Conservation (phyloP, 2,329 filamentous ascomycete species). For the Cadophora malorum region DNA sequence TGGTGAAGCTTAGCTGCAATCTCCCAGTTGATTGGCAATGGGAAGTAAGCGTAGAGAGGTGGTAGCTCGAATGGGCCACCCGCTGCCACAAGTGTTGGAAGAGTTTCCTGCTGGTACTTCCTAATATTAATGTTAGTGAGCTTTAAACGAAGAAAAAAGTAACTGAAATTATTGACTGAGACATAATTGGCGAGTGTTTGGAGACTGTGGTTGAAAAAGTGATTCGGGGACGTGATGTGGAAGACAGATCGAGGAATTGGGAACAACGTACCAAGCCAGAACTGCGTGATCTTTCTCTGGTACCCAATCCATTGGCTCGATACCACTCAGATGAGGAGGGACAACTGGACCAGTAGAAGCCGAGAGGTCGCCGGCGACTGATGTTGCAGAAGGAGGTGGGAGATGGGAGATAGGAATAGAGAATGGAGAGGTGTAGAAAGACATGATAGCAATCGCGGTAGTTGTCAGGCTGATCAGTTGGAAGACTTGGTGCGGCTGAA, state of each 20-base stretch:
- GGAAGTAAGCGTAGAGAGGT: background rate
- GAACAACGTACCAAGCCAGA: background rate
- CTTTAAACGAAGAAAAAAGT: background rate
- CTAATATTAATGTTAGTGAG: background rate
- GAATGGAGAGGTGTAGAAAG: background rate
- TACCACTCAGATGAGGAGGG: background rate
- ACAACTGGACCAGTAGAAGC: background rate
- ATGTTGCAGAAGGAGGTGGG: background rate
- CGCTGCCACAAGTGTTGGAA: background rate
- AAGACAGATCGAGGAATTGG: background rate
- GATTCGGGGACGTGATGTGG: background rate
- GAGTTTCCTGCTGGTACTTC: background rate
- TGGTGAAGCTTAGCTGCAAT: background rate
- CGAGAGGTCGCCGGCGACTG: background rate
- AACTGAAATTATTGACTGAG: too few species aligned
- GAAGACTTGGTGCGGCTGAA: too few species aligned
- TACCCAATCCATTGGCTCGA: background rate
- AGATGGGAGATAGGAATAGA: background rate
- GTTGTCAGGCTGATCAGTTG: background rate
- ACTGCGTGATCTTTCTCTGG: background rate
- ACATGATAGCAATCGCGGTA: background rate
- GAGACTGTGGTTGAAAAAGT: background rate
- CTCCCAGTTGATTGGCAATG: background rate
- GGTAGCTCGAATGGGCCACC: conserved; percentile 4
- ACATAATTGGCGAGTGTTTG: background rate